Conservation (phyloP, 2,329 filamentous ascomycete species). For the Talaromyces piceae region DNA sequence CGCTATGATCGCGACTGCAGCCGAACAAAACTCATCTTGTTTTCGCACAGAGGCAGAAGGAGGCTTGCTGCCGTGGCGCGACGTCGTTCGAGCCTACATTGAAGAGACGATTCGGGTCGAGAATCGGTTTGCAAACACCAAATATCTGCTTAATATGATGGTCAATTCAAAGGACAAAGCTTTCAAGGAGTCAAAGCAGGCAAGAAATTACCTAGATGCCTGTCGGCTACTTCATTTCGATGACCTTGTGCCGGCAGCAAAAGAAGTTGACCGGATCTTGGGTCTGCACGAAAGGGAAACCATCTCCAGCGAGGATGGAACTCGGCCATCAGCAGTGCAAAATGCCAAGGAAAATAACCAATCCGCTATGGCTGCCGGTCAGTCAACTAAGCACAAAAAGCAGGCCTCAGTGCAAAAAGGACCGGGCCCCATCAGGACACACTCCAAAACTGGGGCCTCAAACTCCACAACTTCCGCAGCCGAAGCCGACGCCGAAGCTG, state of each 20-base stretch:
- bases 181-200: constrained; percentile 55
- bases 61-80: constrained; percentile 64
- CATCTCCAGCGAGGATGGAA: constrained; percentile 11
- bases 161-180: constrained; percentile 68
- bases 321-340: constrained; percentile 22
- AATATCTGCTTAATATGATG: constrained; percentile 78
- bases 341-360: constrained; percentile 29
- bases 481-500: constrained; percentile 17
- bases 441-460: constrained; percentile 17
- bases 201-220: constrained; percentile 64
- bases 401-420: constrained; percentile 11
- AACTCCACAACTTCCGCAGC: constrained; percentile 16
- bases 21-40: constrained; percentile 83
- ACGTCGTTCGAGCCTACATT: constrained; percentile 71
- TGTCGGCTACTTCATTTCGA: constrained; percentile 60
- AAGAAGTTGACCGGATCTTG: constrained; percentile 56
- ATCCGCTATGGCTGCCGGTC: constrained; percentile 25
- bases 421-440: constrained; percentile 28
- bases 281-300: constrained; percentile 22
- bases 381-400: constrained; percentile 3
- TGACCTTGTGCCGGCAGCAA: constrained; percentile 57
- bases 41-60: constrained; percentile 66
- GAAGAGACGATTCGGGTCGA: constrained; percentile 65
- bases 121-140: constrained; percentile 88
- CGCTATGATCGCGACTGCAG: constrained; percentile 92